Base-by-base conservation (phyloP, 2,329 filamentous ascomycete species). In the Phaeomoniella chlamydospora region DNA sequence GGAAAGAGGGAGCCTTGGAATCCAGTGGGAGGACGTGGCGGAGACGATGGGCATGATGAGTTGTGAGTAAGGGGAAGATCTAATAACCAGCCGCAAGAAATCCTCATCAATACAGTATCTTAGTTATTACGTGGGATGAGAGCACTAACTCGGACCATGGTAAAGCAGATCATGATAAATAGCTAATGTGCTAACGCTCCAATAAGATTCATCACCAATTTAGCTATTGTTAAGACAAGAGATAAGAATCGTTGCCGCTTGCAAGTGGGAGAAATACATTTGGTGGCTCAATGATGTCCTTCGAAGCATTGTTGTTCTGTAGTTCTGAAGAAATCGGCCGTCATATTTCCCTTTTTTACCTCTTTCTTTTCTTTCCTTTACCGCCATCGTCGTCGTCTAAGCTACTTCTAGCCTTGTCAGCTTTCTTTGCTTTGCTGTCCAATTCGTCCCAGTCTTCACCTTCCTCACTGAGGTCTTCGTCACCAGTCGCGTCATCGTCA, bases 351-450 rank as follows among this genome's bases (percentile, higher is more conserved):
- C 6, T 6, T 26, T n/a, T 26, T n/a, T 39, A 35, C 22, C 50
- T 40, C 48, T 53, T 52, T 14, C 49, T 45, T 40, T 53, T 49
- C 74, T 71, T 36, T 63, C 70, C 42, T 74, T 70, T 0, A 58
- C 59, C 45, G 69, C 74, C 42, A 61, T 59, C 53, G 4, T 43
- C 45, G 4, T 47, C 41, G 19, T 62, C 60, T 9, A 61, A 59
- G 17, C 58, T 61, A 10, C 61, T 57, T 39, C 56, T 49, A 30
- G 55, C 41, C 18, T 45, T 37, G 16, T 54, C 51, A 6, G 46
- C 47, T 30, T 41, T 43, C 35, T 51, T 48, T 5, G 52, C 49
- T 18, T 54, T 52, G 30, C 46, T 44, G 18, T 51, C 49, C 40
- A 51, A 41, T 31, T 50, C 43, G 37, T 53, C 48, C 36, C 46